These are phyloP conservation scores for Ustilago shanxiensis DNA, from an alignment of 1,284 basidiomycete species.

Conservation along the genomic window DNA sequence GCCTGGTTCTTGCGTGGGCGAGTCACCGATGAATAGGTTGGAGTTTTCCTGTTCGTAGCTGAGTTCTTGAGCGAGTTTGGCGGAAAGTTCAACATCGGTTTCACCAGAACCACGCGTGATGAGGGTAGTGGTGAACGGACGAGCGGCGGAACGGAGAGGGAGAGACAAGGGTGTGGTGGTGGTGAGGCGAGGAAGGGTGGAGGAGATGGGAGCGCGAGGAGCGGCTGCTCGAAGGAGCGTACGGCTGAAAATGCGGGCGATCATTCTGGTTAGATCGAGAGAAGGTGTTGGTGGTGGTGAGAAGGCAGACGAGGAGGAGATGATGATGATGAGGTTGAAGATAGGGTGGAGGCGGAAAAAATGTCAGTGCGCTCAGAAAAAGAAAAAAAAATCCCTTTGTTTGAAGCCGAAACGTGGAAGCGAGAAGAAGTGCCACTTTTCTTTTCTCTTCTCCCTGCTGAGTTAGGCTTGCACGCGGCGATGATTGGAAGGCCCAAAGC, in stretches of 20 bases:
- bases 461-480: conserved; percentile 5
- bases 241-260: conserved; percentile 26
- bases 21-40: conserved; percentile 46
- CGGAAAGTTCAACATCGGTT: conserved; percentile 81
- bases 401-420: conserved; percentile 14
- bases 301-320: no score
- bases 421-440: conserved; percentile 19
- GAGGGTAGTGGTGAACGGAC: conserved; percentile 25
- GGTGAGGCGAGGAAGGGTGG: conserved; percentile 9
- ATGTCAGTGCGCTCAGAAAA: conserved; percentile 18
- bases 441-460: background rate
- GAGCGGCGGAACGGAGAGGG: background rate
- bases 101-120: conserved; percentile 47
- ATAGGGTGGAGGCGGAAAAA: conserved; percentile 20
- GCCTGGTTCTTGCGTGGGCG: conserved; percentile 75
- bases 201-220: conserved; percentile 10
- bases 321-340: conserved; percentile 2
- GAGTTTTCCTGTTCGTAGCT: conserved; percentile 81
- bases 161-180: no score
- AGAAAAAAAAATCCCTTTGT: conserved; percentile 9
- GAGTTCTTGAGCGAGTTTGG: conserved; percentile 85
- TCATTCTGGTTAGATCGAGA: conserved; percentile 11
- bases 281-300: no score
- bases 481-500: conserved; percentile 8
- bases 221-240: conserved; percentile 21